phyloP scores from a whole-genome alignment of 805 yeast genomes.

The Yarrowia sp. region DNA sequence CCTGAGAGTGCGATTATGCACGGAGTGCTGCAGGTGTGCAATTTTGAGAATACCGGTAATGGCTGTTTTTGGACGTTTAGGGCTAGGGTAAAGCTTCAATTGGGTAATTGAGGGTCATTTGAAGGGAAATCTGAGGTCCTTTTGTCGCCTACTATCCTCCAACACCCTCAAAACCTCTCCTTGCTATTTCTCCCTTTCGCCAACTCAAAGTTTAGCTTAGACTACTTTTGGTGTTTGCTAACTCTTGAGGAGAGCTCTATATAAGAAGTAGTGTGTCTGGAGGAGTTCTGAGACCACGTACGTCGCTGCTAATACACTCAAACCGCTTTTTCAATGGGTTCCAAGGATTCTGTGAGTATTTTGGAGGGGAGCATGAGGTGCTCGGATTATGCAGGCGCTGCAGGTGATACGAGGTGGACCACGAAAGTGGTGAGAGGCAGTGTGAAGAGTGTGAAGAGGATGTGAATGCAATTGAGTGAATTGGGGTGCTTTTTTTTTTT shows the following conservation, averaged over 20 bases:
- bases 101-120: not conserved
- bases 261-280: not conserved
- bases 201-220: not conserved
- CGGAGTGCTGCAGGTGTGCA: not conserved
- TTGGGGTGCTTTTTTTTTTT: too few relatives aligned
- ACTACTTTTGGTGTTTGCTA: not conserved
- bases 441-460: too few relatives aligned
- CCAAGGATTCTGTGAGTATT: not conserved
- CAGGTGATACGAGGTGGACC: too few relatives aligned
- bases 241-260: not conserved
- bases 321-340: not conserved
- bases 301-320: not conserved
- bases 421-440: too few relatives aligned
- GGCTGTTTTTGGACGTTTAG: too few relatives aligned
- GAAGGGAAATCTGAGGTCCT: too few relatives aligned
- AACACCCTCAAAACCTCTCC: not conserved
- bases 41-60: not conserved
- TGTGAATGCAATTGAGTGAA: too few relatives aligned
- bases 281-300: not conserved
- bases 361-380: not conserved
- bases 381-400: too few relatives aligned
- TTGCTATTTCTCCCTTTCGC: not conserved
- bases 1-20: conserved; percentile 9
- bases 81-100: too few relatives aligned
- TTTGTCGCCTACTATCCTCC: too few relatives aligned